Percentiles rank a stretch among this genome's conserved stretches.
phyloP scores from a whole-genome alignment of 129 eudicot genomes.

The Tanacetum coccineum region DNA sequence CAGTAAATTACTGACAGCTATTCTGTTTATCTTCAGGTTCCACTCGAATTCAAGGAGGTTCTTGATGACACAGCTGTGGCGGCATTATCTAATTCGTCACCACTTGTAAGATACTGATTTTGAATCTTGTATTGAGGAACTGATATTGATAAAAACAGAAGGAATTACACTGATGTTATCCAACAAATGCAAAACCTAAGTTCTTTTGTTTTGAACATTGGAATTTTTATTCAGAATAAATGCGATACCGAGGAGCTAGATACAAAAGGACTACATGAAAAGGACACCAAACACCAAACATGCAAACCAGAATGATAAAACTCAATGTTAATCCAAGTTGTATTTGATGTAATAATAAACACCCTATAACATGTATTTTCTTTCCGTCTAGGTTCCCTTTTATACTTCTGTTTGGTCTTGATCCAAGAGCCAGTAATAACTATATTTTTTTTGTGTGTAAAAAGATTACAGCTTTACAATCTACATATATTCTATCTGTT shows the following conservation, averaged over 20 bases:
- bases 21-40: constrained; percentile 57
- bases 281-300: too few species aligned
- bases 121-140: background rate
- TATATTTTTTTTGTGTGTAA: background rate
- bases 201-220: constrained; percentile 12
- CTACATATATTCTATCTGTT: constrained; percentile 16
- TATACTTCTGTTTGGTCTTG: constrained; percentile 11
- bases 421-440: background rate
- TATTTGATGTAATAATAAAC: too few species aligned
- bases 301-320: too few species aligned
- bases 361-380: too few species aligned
- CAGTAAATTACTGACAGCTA: background rate
- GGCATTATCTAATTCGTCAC: constrained; percentile 74
- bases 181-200: too few species aligned
- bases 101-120: constrained; percentile 53
- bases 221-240: background rate
- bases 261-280: too few species aligned
- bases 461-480: background rate
- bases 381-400: too few species aligned
- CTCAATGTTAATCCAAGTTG: too few species aligned
- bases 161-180: too few species aligned
- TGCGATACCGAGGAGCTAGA: too few species aligned
- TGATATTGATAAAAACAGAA: too few species aligned
- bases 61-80: constrained; percentile 92
- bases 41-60: constrained; percentile 80